Evolutionary conservation across 2,329 filamentous ascomycete species (phyloP), one percentile per base, ranked within the genome.

Genomic region (Fusarium caatingaense): DNA sequence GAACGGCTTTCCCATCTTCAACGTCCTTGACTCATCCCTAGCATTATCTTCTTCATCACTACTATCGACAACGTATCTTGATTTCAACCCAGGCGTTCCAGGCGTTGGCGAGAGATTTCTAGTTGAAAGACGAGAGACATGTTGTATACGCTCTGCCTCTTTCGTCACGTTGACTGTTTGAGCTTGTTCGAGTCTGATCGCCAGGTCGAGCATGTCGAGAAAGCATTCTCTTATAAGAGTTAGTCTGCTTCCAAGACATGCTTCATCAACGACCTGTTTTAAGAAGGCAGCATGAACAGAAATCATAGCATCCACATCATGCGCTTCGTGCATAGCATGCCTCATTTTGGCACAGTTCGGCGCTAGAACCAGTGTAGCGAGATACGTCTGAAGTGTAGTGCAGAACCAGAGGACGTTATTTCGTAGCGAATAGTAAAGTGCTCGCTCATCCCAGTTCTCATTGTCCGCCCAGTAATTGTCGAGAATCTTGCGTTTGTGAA

Each of bases 281-380:
- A 92, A 81, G 73, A 91, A 95, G 0, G 79, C 77, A 7, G 86
- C 80, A 76, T 97, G 94, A 1, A 90, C 85, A 2, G 80, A 80
- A 27, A 94, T 89, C 92, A 98, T 97, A 27, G 87, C 87, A 76
- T 98, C 93, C 12, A 98, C 88, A 71, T 95, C 93, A 27, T 86
- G 84, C 0, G 93, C 89, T 8, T 82, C 80, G 16, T 80, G 79
- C 54, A 98, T 84, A 1, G 85, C 82, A 4, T 79, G 77, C 8
- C 82, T 81, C 82, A 98, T 86, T 30, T 83, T 82, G 4, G 79
- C 75, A 3, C 85, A 87, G 23, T 89, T 84, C 0, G 89, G 87
- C 1, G 85, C 86, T 1, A 97, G 84, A 2, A 94, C 92, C 3
- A 93, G 85, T 18, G 89, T 91, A 6, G 89, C 90, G 7, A 97